Conservation (phyloP, 2,329 filamentous ascomycete species). For the Ophiostoma fasciatum region DNA sequence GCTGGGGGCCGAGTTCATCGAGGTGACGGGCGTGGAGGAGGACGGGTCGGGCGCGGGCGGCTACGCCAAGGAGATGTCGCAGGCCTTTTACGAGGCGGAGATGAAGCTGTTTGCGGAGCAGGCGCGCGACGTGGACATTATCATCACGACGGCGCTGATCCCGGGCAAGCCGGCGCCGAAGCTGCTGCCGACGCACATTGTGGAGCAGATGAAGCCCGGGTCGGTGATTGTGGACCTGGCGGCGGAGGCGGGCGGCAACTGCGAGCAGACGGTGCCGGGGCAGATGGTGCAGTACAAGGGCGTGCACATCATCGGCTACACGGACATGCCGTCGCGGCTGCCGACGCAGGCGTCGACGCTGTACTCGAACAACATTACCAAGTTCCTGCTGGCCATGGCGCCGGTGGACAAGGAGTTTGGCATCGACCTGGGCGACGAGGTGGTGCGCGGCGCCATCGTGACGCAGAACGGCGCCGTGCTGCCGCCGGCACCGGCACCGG, state of each 20-base stretch:
- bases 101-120: slow-evolving; percentile 88
- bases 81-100: slow-evolving; percentile 82
- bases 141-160: slow-evolving; percentile 85
- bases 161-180: slow-evolving; percentile 72
- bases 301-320: slow-evolving; percentile 79
- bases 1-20: slow-evolving; percentile 76
- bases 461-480: slow-evolving; percentile 64
- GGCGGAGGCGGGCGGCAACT: slow-evolving; percentile 78
- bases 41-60: slow-evolving; percentile 74
- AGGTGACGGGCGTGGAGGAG: slow-evolving; percentile 64
- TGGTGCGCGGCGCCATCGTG: slow-evolving; percentile 73
- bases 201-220: slow-evolving; percentile 77
- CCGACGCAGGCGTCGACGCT: slow-evolving; percentile 81
- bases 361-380: slow-evolving; percentile 89
- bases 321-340: slow-evolving; percentile 71
- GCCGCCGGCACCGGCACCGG: slow-evolving; percentile 58
- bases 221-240: slow-evolving; percentile 81
- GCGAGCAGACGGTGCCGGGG: slow-evolving; percentile 64
- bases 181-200: slow-evolving; percentile 66
- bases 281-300: slow-evolving; percentile 57
- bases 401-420: slow-evolving; percentile 67
- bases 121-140: slow-evolving; percentile 76
- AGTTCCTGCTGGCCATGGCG: slow-evolving; percentile 69
- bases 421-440: slow-evolving; percentile 68
- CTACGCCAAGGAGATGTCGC: slow-evolving; percentile 89